Evolutionary conservation across 1,284 basidiomycete species (phyloP).

Genomic region (Vanrija sp.): DNA sequence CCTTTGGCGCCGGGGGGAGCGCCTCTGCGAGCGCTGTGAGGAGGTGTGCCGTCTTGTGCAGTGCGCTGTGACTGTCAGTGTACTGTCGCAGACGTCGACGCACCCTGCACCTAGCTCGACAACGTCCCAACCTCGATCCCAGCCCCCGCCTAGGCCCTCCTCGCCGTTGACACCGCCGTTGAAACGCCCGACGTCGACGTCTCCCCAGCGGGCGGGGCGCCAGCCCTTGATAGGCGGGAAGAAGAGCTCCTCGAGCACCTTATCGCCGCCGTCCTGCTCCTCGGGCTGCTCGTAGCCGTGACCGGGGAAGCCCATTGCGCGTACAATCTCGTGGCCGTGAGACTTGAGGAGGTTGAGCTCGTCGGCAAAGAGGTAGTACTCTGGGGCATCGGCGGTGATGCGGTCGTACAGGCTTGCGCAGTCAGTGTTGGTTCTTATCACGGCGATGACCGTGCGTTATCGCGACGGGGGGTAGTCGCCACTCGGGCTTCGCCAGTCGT

Average conservation of each 20-base stretch:
- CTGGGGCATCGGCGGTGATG: conserved; percentile 72
- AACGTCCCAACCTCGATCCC: conserved; percentile 55
- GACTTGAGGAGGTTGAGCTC: conserved; percentile 53
- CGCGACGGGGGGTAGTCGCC: neutral
- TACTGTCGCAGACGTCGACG: conserved; percentile 44
- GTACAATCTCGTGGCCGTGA: conserved; percentile 52
- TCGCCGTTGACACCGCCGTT: conserved; percentile 58
- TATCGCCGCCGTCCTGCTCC: conserved; percentile 50
- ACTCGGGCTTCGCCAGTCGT: neutral
- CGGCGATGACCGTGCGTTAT: neutral
- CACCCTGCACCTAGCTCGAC: conserved; percentile 86
- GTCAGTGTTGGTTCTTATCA: conserved; percentile 1
- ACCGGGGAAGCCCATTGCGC: conserved; percentile 51
- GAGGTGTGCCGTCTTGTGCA: conserved; percentile 87
- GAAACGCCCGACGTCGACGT: conserved; percentile 67
- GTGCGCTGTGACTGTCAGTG: conserved; percentile 55
- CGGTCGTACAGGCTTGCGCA: conserved; percentile 49
- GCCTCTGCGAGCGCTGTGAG: conserved; percentile 66
- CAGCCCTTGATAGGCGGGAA: conserved; percentile 27
- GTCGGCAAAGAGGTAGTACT: conserved; percentile 79
- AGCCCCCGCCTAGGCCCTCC: conserved; percentile 50
- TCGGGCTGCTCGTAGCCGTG: conserved; percentile 3
- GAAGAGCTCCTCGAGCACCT: conserved; percentile 53
- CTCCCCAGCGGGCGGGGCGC: conserved; percentile 52
- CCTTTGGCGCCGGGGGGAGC: conserved; percentile 30